Conservation (phyloP, 2,329 filamentous ascomycete species). For the Fusarium lateritium region DNA sequence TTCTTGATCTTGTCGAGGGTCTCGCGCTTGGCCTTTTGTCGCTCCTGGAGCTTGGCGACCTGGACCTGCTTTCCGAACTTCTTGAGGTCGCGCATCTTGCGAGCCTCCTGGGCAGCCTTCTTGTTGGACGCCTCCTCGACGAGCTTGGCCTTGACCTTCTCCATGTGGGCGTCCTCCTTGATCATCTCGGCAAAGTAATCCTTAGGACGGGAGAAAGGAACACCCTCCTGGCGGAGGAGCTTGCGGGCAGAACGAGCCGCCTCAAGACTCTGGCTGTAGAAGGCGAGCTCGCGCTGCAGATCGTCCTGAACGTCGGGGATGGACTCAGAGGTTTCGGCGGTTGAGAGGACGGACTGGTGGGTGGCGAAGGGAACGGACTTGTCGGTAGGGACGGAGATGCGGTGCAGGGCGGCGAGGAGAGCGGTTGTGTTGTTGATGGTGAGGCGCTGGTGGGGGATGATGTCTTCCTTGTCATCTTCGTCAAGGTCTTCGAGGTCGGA, state of each 20-base stretch:
- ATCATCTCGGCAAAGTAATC: conserved; percentile 99
- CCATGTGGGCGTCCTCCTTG: conserved; percentile 98
- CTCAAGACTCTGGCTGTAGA: conserved; percentile 90
- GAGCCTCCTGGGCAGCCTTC: conserved; percentile 92
- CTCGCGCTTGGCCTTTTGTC: conserved; percentile 91
- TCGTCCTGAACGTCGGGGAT: conserved; percentile 93
- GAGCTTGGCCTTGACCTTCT: conserved; percentile 93
- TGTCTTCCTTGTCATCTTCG: conserved; percentile 86
- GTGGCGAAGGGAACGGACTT: conserved; percentile 82
- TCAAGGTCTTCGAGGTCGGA: conserved; percentile 86
- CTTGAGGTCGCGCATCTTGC: conserved; percentile 94
- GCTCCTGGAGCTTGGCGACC: conserved; percentile 94
- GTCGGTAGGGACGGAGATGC: conserved; percentile 77
- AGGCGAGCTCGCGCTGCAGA: conserved; percentile 90
- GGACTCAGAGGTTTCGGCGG: conserved; percentile 72
- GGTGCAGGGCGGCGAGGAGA: conserved; percentile 83
- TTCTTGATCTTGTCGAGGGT: conserved; percentile 96
- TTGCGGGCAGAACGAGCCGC: conserved; percentile 81
- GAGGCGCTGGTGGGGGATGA: conserved; percentile 90
- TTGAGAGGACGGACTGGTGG: conserved; percentile 82
- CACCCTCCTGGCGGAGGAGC: conserved; percentile 84
- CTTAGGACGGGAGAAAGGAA: conserved; percentile 87
- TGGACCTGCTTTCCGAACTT: conserved; percentile 99
- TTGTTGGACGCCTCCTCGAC: conserved; percentile 92
- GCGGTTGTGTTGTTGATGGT: conserved; percentile 98